Percentiles rank a stretch among this genome's conserved stretches.
These are phyloP conservation scores for Cydonia oblonga DNA, from an alignment of 331 rosid genomes.

Conservation along the genomic window DNA sequence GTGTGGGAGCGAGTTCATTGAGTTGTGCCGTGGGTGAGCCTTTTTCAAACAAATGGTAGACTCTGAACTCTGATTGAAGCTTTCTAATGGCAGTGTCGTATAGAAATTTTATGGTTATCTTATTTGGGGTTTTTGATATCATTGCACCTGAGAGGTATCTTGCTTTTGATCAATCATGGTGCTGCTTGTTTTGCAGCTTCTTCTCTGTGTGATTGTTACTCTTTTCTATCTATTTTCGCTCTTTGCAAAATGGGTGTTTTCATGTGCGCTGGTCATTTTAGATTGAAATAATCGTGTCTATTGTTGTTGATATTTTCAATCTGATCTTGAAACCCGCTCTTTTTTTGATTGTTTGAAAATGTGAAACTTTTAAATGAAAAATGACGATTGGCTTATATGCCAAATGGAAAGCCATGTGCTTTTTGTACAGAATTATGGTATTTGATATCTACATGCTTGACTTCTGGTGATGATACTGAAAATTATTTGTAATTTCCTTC, in stretches of 20 bases:
- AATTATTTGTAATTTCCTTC: neutral
- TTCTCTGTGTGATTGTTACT: neutral
- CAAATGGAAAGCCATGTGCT: neutral
- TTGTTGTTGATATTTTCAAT: neutral
- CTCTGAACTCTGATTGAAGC: conserved; percentile 8
- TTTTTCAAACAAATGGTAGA: conserved; percentile 32
- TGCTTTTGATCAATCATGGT: neutral
- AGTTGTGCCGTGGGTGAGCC: conserved; percentile 10
- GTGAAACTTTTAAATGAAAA: neutral
- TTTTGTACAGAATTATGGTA: neutral
- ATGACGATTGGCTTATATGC: neutral
- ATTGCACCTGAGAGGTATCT: neutral
- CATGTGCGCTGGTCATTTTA: neutral
- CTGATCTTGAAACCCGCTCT: neutral
- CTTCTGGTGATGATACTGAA: neutral
- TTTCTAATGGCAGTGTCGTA: conserved; percentile 22
- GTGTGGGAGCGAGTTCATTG: conserved; percentile 5
- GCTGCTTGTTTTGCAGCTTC: neutral
- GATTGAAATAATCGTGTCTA: neutral
- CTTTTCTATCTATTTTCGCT: neutral
- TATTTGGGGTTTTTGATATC: neutral
- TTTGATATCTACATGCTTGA: neutral
- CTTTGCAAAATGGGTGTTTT: neutral
- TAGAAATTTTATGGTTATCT: neutral
- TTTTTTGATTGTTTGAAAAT: neutral